phyloP scores from a whole-genome alignment of 2,329 filamentous ascomycete species.

The Clarireedia paspali region DNA sequence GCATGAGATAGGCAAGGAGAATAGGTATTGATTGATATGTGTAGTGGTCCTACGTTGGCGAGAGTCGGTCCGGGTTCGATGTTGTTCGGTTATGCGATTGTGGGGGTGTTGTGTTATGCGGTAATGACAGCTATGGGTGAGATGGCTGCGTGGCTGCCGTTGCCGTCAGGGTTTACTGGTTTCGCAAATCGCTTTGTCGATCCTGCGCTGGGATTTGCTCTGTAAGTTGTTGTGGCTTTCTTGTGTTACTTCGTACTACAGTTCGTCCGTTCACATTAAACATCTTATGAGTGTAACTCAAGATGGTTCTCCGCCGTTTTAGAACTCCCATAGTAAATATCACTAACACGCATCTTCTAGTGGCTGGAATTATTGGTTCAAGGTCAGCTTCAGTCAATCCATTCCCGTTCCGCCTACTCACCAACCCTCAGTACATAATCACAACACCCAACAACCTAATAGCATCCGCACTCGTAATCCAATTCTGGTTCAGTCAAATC shows the following conservation, averaged over 20 bases:
- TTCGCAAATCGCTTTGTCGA: conserved; percentile 76
- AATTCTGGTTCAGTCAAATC: conserved; percentile 62
- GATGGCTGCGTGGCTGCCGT: conserved; percentile 77
- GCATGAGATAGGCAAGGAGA: conserved; percentile 8
- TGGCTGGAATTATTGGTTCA: conserved; percentile 27
- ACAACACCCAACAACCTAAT: conserved; percentile 79
- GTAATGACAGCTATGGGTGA: conserved; percentile 64
- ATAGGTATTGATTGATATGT: conserved; percentile 4
- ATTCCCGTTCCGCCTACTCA: not conserved
- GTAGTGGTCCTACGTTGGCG: conserved; percentile 29
- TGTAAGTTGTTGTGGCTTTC: conserved; percentile 28
- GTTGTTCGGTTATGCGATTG: conserved; percentile 61
- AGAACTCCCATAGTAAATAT: too few relatives aligned
- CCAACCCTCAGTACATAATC: conserved; percentile 58
- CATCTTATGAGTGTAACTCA: too few relatives aligned
- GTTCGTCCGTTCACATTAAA: too few relatives aligned
- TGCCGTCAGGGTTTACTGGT: conserved; percentile 71
- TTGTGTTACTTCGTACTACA: too few relatives aligned
- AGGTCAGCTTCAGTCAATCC: conserved; percentile 11
- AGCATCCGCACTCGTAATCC: conserved; percentile 67
- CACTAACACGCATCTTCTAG: too few relatives aligned
- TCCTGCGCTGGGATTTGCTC: conserved; percentile 69
- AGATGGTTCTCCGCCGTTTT: too few relatives aligned
- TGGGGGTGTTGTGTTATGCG: conserved; percentile 67
- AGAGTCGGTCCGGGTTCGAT: conserved; percentile 55